Conservation (phyloP, 2,329 filamentous ascomycete species). For the Claviceps pusilla region DNA sequence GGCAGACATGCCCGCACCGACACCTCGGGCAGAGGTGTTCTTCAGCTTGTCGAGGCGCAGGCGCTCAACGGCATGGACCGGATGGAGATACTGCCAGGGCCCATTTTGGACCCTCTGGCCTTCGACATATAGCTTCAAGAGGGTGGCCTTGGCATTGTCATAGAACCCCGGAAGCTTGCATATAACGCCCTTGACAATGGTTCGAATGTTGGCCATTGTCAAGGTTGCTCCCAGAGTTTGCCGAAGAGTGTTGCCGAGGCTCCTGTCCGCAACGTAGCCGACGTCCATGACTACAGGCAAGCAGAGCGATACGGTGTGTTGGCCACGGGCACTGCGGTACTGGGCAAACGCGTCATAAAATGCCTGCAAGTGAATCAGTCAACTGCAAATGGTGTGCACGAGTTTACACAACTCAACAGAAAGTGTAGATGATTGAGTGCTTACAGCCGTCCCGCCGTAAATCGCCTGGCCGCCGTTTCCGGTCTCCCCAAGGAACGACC, state of each 20-base stretch:
- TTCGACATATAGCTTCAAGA: neutral
- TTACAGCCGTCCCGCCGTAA: slow-evolving; percentile 23
- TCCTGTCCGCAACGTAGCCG: slow-evolving; percentile 11
- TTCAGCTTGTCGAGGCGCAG: neutral
- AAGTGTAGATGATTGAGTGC: neutral
- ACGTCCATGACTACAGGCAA: slow-evolving; percentile 10
- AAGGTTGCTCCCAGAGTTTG: neutral
- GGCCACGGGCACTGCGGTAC: slow-evolving; percentile 16
- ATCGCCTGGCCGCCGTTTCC: slow-evolving; percentile 35
- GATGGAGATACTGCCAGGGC: slow-evolving; percentile 3
- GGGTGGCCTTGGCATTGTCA: neutral
- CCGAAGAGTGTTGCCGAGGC: neutral
- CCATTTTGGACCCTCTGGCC: neutral
- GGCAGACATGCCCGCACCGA: neutral
- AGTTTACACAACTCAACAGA: neutral
- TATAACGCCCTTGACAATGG: slow-evolving; percentile 5
- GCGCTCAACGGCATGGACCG: neutral
- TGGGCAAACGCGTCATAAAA: slow-evolving; percentile 26
- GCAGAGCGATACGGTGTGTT: slow-evolving; percentile 9
- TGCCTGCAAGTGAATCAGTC: slow-evolving; percentile 13
- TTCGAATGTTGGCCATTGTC: slow-evolving; percentile 4
- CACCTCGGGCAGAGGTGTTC: neutral
- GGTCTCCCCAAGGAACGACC: slow-evolving; percentile 25
- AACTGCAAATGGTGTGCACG: neutral
- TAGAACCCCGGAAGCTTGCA: slow-evolving; percentile 1